These are phyloP conservation scores for Aspergillus diversus DNA, from an alignment of 495 filamentous ascomycete species.

Conservation along the genomic window DNA sequence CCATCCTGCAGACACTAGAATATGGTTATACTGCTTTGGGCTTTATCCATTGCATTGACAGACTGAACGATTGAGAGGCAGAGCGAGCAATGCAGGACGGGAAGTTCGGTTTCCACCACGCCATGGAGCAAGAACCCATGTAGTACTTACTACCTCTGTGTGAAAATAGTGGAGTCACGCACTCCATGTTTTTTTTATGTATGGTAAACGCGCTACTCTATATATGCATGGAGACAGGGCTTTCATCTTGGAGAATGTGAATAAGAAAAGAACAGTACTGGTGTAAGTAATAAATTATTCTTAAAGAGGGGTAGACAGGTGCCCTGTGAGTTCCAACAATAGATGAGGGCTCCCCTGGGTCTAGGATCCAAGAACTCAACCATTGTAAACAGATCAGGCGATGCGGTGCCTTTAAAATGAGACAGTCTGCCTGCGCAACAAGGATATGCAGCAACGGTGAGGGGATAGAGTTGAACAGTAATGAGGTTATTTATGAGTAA, in stretches of 20 bases:
- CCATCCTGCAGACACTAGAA: constrained; percentile 23
- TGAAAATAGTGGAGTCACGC: not conserved
- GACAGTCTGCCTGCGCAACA: too few species aligned
- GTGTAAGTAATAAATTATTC: not conserved
- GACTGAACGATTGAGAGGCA: not conserved
- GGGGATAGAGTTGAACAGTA: too few species aligned
- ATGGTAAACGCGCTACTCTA: not conserved
- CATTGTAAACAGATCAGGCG: too few species aligned
- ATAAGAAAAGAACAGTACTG: not conserved
- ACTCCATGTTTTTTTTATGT: constrained; percentile 11
- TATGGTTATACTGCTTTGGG: constrained; percentile 6
- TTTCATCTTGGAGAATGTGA: not conserved
- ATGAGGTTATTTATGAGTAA: too few species aligned
- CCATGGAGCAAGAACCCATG: not conserved
- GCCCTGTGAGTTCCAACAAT: not conserved
- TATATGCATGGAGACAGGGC: constrained; percentile 6
- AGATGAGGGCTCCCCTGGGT: too few species aligned
- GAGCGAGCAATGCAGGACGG: constrained; percentile 1
- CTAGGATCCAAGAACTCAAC: too few species aligned
- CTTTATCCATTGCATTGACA: not conserved
- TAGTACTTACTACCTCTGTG: not conserved
- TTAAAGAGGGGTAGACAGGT: not conserved
- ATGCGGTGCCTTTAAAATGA: too few species aligned
- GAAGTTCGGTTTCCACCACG: not conserved
- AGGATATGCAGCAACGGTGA: too few species aligned